Percentiles rank a stretch among this genome's conserved stretches.
phyloP scores from a whole-genome alignment of 352 stramenopile species.

The Phytophthora ramorum region DNA sequence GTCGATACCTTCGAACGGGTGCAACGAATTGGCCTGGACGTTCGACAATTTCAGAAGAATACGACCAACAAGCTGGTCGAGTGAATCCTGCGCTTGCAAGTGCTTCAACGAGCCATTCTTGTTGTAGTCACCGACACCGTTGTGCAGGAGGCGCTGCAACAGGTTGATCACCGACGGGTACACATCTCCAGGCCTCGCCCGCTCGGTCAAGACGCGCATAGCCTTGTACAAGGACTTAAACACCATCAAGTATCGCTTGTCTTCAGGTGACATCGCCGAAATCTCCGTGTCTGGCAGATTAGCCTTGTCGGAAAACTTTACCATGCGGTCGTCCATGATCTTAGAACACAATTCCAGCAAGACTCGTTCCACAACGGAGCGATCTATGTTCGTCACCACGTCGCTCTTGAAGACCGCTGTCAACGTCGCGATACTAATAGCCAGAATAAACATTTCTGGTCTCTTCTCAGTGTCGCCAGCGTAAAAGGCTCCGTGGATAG shows the following conservation, averaged over 20 bases:
- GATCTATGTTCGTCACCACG: slow-evolving; percentile 67
- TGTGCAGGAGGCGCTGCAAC: slow-evolving; percentile 80
- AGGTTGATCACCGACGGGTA: slow-evolving; percentile 83
- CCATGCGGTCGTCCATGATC: slow-evolving; percentile 75
- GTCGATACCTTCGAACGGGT: slow-evolving; percentile 81
- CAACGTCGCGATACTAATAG: slow-evolving; percentile 75
- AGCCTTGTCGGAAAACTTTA: slow-evolving; percentile 54
- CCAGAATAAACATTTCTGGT: slow-evolving; percentile 73
- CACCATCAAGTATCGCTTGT: slow-evolving; percentile 71
- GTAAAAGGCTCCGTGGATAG: slow-evolving; percentile 77
- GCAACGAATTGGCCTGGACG: slow-evolving; percentile 59
- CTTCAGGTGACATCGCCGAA: slow-evolving; percentile 50
- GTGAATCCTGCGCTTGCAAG: slow-evolving; percentile 75
- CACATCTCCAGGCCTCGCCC: slow-evolving; percentile 69
- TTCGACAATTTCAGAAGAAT: slow-evolving; percentile 74
- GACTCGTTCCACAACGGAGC: slow-evolving; percentile 79
- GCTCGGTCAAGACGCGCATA: slow-evolving; percentile 60
- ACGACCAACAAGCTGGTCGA: slow-evolving; percentile 80
- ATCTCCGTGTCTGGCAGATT: slow-evolving; percentile 51
- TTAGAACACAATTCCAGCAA: slow-evolving; percentile 79
- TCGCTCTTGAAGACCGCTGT: slow-evolving; percentile 67
- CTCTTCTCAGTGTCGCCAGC: slow-evolving; percentile 65
- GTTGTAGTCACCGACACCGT: slow-evolving; percentile 85
- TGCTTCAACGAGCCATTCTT: slow-evolving; percentile 72
- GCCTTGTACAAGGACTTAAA: slow-evolving; percentile 78